Evolutionary conservation across 345 rosid species (phyloP).

Genomic region (Eucalyptus cloeziana): DNA sequence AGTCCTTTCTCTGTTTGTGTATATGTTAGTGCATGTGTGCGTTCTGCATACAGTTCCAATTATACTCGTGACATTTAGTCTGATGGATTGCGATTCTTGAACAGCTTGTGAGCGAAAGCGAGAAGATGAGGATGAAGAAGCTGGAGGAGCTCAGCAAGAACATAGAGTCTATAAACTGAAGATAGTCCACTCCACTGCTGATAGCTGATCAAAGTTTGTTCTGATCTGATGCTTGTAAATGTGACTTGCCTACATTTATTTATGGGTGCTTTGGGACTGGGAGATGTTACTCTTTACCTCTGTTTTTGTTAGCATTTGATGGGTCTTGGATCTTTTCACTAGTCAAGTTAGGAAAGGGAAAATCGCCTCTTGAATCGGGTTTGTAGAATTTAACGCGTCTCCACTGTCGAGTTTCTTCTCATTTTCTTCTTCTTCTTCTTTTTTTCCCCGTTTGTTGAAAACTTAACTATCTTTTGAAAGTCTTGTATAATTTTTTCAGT

Average conservation of each 20-base stretch:
- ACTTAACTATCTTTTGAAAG: background rate
- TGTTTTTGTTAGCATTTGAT: background rate
- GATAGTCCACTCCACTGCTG: background rate
- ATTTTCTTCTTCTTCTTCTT: background rate
- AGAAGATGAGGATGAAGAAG: constrained; percentile 30
- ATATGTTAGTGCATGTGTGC: background rate
- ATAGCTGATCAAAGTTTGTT: constrained; percentile 10
- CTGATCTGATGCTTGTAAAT: background rate
- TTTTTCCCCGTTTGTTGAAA: background rate
- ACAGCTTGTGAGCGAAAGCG: constrained; percentile 32
- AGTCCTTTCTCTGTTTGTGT: background rate
- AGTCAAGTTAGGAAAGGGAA: background rate
- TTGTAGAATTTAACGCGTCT: background rate
- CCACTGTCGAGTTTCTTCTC: background rate
- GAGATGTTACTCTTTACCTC: background rate
- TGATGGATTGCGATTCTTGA: background rate
- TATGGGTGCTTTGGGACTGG: background rate
- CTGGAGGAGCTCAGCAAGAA: constrained; percentile 31
- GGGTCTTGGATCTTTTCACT: background rate
- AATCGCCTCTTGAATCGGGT: background rate
- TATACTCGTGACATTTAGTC: background rate
- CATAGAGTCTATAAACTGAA: constrained; percentile 7
- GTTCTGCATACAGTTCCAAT: background rate
- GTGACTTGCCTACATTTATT: constrained; percentile 7
- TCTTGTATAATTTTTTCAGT: background rate